Percentiles rank a stretch among this genome's conserved stretches.
Evolutionary conservation across 805 yeast species (phyloP).

Genomic region (Nakazawaea wyomingensis): DNA sequence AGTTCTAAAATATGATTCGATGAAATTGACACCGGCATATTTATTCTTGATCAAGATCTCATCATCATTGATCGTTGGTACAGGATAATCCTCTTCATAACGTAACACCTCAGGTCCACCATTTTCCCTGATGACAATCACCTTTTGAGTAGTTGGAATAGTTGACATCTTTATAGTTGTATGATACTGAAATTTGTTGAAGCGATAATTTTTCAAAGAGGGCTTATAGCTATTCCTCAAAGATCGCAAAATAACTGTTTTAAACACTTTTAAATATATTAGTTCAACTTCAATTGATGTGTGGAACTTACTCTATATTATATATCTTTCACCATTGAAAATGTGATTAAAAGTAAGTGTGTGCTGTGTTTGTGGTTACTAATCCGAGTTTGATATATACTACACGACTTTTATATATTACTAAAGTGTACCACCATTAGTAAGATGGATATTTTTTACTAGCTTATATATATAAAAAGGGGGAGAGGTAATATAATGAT

Average conservation of each 20-base stretch:
- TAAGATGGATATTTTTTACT: too few species aligned
- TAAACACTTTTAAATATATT: background rate
- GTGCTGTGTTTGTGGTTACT: too few species aligned
- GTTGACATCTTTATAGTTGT: constrained; percentile 13
- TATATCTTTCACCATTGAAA: too few species aligned
- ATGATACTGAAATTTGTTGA: too few species aligned
- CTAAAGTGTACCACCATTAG: too few species aligned
- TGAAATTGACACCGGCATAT: constrained; percentile 77
- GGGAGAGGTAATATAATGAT: too few species aligned
- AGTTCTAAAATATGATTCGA: constrained; percentile 76
- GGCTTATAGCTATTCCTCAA: background rate
- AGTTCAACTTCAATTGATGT: background rate
- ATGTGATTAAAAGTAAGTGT: too few species aligned
- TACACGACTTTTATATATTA: too few species aligned
- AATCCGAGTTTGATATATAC: too few species aligned
- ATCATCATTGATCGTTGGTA: constrained; percentile 49
- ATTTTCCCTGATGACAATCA: constrained; percentile 43
- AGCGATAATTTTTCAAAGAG: too few species aligned
- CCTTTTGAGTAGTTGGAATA: constrained; percentile 55
- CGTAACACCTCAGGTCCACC: constrained; percentile 59
- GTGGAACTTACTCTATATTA: background rate
- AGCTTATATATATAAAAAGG: too few species aligned
- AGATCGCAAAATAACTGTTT: background rate
- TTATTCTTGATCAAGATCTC: constrained; percentile 69
- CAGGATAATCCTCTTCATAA: constrained; percentile 47